Evolutionary conservation across 1,284 basidiomycete genomes (phyloP).

Genomic region (Vanrija pseudolonga): DNA sequence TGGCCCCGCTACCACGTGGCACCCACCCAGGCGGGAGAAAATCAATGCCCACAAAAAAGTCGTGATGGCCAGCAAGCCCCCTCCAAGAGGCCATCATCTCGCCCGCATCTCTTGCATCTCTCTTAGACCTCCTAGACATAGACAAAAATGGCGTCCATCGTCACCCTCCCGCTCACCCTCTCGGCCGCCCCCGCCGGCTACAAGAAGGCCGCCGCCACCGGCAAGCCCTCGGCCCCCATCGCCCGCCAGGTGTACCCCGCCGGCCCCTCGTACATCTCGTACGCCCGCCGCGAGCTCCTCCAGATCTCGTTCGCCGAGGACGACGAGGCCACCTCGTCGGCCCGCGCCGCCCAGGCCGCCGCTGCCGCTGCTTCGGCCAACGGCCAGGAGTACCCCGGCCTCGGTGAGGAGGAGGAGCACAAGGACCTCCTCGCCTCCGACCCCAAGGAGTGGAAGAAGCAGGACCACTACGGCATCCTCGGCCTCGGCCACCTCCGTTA

Average conservation of each 20-base stretch:
- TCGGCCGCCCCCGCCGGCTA: slow-evolving; percentile 44
- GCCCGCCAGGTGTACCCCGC: slow-evolving; percentile 64
- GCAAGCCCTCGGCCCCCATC: slow-evolving; percentile 44
- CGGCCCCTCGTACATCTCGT: slow-evolving; percentile 76
- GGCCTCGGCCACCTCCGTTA: slow-evolving; percentile 88
- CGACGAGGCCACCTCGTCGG: slow-evolving; percentile 52
- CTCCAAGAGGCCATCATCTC: no score
- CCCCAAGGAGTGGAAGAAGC: slow-evolving; percentile 99
- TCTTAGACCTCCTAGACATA: not conserved
- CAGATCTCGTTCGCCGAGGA: slow-evolving; percentile 75
- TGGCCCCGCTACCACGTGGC: no score
- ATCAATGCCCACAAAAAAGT: not conserved
- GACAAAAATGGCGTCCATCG: slow-evolving; percentile 45
- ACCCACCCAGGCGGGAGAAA: not conserved
- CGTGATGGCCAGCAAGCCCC: not conserved
- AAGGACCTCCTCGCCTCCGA: slow-evolving; percentile 70
- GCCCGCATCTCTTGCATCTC: not conserved
- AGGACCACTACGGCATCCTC: slow-evolving; percentile 96
- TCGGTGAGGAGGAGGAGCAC: slow-evolving; percentile 86
- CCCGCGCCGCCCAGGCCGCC: slow-evolving; percentile 56
- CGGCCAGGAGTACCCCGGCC: slow-evolving; percentile 76
- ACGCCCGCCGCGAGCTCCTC: slow-evolving; percentile 69
- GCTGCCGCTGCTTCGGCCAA: slow-evolving; percentile 58
- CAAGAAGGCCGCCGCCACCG: slow-evolving; percentile 38
- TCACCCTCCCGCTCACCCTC: slow-evolving; percentile 46